phyloP scores from a whole-genome alignment of 2,329 filamentous ascomycete genomes.

The Malbranchea cinnamomea region DNA sequence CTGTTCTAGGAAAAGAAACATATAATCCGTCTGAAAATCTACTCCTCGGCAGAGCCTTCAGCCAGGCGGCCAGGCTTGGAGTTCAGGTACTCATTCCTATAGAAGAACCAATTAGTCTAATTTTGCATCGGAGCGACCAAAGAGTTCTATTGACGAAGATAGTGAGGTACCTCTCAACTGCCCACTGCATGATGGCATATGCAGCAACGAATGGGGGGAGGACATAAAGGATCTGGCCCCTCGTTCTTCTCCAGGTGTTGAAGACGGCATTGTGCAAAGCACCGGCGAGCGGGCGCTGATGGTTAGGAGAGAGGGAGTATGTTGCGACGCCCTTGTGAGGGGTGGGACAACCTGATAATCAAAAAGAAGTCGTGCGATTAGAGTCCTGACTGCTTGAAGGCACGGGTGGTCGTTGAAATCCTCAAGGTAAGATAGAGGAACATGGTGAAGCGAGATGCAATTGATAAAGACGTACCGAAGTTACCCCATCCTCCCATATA shows the following conservation, averaged over 20 bases:
- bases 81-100: slow-evolving; percentile 36
- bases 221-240: slow-evolving; percentile 77
- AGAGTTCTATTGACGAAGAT: background rate
- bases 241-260: slow-evolving; percentile 84
- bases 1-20: no score
- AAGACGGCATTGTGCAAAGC: slow-evolving; percentile 70
- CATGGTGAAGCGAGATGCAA: background rate
- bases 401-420: background rate
- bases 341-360: slow-evolving; percentile 5
- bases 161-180: slow-evolving; percentile 61
- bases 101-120: background rate
- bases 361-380: background rate
- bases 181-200: slow-evolving; percentile 83
- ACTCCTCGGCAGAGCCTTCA: slow-evolving; percentile 20
- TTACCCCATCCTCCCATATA: slow-evolving; percentile 61
- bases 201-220: slow-evolving; percentile 61
- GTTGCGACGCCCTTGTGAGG: slow-evolving; percentile 45
- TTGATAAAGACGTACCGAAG: slow-evolving; percentile 47
- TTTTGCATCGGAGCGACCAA: background rate
- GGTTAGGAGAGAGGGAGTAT: slow-evolving; percentile 74
- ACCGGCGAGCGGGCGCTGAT: slow-evolving; percentile 74
- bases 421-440: slow-evolving; percentile 2
- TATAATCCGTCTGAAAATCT: slow-evolving; percentile 7
- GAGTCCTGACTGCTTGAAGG: background rate
- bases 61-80: slow-evolving; percentile 32